Evolutionary conservation across 192 early-diverging fungal species (phyloP).

Genomic region (Chytriomyces sp.): DNA sequence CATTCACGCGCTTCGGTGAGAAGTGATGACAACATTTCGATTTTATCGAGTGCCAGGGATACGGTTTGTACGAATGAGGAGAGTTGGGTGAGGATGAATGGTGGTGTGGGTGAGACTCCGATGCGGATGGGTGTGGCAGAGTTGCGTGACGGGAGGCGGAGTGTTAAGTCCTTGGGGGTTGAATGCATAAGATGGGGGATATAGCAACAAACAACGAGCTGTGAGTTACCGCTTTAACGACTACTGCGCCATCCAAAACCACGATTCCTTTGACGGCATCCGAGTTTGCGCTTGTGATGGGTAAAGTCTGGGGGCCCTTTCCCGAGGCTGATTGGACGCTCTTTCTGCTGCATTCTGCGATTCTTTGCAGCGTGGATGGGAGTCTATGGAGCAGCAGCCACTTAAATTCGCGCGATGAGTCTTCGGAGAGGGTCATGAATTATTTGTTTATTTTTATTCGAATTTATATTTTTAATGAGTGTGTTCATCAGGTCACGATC

Average conservation of each 20-base stretch:
- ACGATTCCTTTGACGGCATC: constrained; percentile 49
- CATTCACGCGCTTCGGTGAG: constrained; percentile 11
- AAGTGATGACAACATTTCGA: constrained; percentile 17
- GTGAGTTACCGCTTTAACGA: constrained; percentile 41
- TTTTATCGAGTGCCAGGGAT: not conserved
- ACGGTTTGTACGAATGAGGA: constrained; percentile 2
- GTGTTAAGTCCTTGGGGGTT: constrained; percentile 38
- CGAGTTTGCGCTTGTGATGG: constrained; percentile 39
- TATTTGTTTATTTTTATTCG: not conserved
- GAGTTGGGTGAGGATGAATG: constrained; percentile 16
- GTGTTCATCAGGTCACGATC: not conserved
- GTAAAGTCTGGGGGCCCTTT: constrained; percentile 24
- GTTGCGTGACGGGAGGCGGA: constrained; percentile 49
- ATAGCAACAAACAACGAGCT: not conserved
- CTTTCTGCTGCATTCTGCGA: too few species aligned
- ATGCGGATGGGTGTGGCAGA: constrained; percentile 37
- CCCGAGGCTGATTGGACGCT: too few species aligned
- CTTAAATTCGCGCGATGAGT: not conserved
- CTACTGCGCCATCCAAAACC: constrained; percentile 37
- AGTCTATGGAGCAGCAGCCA: not conserved
- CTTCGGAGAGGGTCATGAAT: not conserved
- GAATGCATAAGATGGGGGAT: not conserved
- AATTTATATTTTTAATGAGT: too few species aligned
- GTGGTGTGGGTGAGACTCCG: constrained; percentile 23
- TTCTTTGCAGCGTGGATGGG: not conserved